A percentile compares a stretch with the other conserved stretches of the same genome.
These are phyloP conservation scores for Diaporthe caulivora DNA, from an alignment of 2,329 filamentous ascomycete genomes.

Conservation along the genomic window DNA sequence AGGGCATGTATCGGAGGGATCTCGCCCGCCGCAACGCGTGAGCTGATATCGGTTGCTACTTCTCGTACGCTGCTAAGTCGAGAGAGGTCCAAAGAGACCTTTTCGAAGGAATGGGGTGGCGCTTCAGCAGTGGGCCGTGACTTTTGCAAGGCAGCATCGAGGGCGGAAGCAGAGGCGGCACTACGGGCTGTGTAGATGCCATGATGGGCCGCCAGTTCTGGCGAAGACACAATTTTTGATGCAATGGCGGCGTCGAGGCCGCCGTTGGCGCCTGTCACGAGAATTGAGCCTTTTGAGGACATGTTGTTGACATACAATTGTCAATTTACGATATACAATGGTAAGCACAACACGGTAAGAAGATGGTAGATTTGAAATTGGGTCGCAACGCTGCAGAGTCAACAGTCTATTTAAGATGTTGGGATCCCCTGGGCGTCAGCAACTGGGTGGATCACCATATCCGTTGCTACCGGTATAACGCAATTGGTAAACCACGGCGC, in stretches of 20 bases:
- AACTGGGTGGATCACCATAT: background rate
- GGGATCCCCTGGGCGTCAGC: background rate
- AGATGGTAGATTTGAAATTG: background rate
- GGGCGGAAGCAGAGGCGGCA: constrained; percentile 33
- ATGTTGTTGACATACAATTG: background rate
- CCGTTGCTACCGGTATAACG: too few relatives aligned
- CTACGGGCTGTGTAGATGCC: constrained; percentile 50
- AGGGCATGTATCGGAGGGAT: constrained; percentile 54
- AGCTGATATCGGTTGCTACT: constrained; percentile 47
- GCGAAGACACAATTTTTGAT: constrained; percentile 45
- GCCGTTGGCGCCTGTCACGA: constrained; percentile 53
- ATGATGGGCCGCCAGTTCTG: constrained; percentile 48
- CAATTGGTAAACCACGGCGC: background rate
- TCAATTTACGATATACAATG: background rate
- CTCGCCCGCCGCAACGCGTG: constrained; percentile 46
- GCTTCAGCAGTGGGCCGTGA: background rate
- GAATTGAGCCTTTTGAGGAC: background rate
- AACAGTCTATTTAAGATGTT: background rate
- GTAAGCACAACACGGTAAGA: background rate
- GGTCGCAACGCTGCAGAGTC: background rate
- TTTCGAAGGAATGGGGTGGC: constrained; percentile 44
- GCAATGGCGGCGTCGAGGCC: constrained; percentile 53
- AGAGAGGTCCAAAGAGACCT: constrained; percentile 49
- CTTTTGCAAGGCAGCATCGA: constrained; percentile 39
- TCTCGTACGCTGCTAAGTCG: constrained; percentile 46